phyloP scores from a whole-genome alignment of 768 basidiomycete species.

The Suillus brevipes region DNA sequence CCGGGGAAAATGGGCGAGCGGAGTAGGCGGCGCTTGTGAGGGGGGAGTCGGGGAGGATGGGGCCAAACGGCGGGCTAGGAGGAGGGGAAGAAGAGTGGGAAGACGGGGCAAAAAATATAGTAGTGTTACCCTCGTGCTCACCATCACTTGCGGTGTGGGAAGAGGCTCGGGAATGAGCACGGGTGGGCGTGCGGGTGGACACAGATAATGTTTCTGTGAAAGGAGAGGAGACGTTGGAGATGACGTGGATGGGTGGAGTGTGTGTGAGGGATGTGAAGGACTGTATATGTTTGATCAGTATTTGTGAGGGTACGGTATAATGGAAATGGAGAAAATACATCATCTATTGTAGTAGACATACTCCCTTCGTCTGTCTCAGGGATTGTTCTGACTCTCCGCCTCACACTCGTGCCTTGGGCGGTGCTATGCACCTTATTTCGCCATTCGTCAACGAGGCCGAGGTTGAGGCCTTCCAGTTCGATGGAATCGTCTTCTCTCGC shows the following conservation, averaged over 20 bases:
- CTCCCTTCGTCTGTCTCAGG: conserved; percentile 14
- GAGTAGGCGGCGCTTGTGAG: conserved; percentile 31
- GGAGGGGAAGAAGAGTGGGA: neutral
- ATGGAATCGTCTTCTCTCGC: conserved; percentile 28
- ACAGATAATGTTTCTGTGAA: conserved; percentile 7
- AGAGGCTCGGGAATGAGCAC: conserved; percentile 15
- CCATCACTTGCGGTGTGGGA: conserved; percentile 11
- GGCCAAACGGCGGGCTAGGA: conserved; percentile 25
- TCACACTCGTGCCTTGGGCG: neutral
- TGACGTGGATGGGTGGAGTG: conserved; percentile 49
- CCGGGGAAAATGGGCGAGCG: conserved; percentile 30
- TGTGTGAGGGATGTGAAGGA: conserved; percentile 47
- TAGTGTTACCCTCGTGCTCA: conserved; percentile 9
- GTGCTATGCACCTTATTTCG: conserved; percentile 41
- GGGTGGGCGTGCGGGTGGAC: conserved; percentile 12
- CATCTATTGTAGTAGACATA: conserved; percentile 41
- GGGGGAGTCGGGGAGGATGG: conserved; percentile 30
- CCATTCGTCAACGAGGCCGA: conserved; percentile 44
- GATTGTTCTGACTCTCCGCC: conserved; percentile 6
- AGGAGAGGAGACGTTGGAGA: conserved; percentile 42
- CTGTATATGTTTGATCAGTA: conserved; percentile 26
- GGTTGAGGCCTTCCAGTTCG: conserved; percentile 59
- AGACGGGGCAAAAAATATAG: conserved; percentile 3
- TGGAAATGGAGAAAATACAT: conserved; percentile 40
- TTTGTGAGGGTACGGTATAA: neutral